Percentiles rank a stretch among this genome's conserved stretches.
These are phyloP conservation scores for Lodderomyces elongisporus DNA, from an alignment of 1,139 yeast genomes.

Conservation along the genomic window DNA sequence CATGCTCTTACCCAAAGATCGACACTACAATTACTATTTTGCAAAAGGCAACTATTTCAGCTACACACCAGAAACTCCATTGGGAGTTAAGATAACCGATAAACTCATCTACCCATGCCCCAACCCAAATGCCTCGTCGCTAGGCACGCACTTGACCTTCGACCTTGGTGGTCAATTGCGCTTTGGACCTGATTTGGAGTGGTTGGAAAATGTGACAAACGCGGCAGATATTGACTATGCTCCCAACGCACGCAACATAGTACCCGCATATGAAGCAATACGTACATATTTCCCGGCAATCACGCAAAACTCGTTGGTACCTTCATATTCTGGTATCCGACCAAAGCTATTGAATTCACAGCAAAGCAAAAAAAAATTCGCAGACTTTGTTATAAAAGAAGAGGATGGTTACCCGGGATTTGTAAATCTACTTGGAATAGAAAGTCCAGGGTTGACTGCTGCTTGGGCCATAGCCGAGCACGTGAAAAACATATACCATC, in stretches of 20 bases:
- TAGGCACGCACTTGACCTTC: slow-evolving; percentile 83
- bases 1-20: slow-evolving; percentile 57
- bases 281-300: slow-evolving; percentile 58
- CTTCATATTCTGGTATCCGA: slow-evolving; percentile 77
- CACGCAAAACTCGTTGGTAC: slow-evolving; percentile 45
- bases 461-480: slow-evolving; percentile 77
- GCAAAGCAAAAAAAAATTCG: slow-evolving; percentile 41
- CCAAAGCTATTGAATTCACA: slow-evolving; percentile 60
- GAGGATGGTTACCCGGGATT: slow-evolving; percentile 70
- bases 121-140: slow-evolving; percentile 60
- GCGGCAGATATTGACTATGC: slow-evolving; percentile 41
- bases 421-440: slow-evolving; percentile 75
- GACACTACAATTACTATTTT: slow-evolving; percentile 56
- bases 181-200: slow-evolving; percentile 89
- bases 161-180: slow-evolving; percentile 75
- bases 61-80: slow-evolving; percentile 42
- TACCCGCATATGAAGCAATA: slow-evolving; percentile 56
- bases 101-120: slow-evolving; percentile 76
- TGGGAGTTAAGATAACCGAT: slow-evolving; percentile 24
- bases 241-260: slow-evolving; percentile 45
- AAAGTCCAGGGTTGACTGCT: slow-evolving; percentile 85
- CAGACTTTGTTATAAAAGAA: slow-evolving; percentile 68
- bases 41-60: slow-evolving; percentile 84
- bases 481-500: slow-evolving; percentile 43
- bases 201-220: slow-evolving; percentile 49